These are phyloP conservation scores for Candida chauliodis DNA, from an alignment of 805 yeast genomes.

Conservation along the genomic window DNA sequence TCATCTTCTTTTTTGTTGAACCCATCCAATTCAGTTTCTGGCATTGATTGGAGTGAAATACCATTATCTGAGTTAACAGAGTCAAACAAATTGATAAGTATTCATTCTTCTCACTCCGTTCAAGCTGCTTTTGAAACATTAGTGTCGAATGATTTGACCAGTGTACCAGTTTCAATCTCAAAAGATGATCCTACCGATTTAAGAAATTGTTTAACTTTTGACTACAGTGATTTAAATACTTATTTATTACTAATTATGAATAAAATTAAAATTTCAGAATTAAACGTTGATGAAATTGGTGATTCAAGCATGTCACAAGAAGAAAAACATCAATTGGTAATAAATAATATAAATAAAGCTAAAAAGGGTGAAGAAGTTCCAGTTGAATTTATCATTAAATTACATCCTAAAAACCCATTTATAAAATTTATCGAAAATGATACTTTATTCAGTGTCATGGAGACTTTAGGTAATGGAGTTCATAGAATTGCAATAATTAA, in stretches of 20 bases:
- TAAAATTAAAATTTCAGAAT: conserved; percentile 45
- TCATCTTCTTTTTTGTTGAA: conserved; percentile 6
- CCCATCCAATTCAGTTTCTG: conserved; percentile 7
- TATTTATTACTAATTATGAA: conserved; percentile 82
- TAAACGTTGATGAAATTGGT: conserved; percentile 26
- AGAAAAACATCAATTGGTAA: conserved; percentile 38
- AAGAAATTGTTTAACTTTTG: conserved; percentile 74
- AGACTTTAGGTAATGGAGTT: conserved; percentile 89
- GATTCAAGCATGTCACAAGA: conserved; percentile 22
- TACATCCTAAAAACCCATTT: conserved; percentile 87
- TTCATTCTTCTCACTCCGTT: conserved; percentile 66
- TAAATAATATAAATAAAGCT: conserved; percentile 53
- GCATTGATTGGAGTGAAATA: conserved; percentile 68
- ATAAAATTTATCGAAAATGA: conserved; percentile 69
- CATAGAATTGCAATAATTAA: conserved; percentile 85
- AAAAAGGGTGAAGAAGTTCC: conserved; percentile 88
- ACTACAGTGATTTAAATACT: conserved; percentile 86
- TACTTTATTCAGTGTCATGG: conserved; percentile 70
- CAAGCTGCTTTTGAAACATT: conserved; percentile 86
- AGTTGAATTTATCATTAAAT: conserved; percentile 78
- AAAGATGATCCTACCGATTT: conserved; percentile 51
- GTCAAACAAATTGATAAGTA: conserved; percentile 68
- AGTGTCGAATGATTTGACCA: conserved; percentile 69
- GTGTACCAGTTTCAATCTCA: conserved; percentile 64
- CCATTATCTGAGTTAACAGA: conserved; percentile 73